phyloP scores from a whole-genome alignment of 345 rosid genomes.

The Cochlearia excelsa region DNA sequence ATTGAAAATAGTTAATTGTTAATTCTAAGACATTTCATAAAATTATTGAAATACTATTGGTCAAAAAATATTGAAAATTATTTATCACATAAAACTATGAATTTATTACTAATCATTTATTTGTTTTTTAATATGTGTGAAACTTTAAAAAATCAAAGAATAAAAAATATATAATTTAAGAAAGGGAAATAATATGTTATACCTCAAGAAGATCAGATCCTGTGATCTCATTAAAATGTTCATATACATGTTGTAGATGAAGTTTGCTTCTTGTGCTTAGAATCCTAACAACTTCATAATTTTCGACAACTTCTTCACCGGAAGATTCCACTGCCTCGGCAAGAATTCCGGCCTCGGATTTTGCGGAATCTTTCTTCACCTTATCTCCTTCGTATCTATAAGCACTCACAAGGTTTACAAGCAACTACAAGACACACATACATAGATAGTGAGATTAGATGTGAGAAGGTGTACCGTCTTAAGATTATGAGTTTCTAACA shows the following conservation, averaged over 20 bases:
- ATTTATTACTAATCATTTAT: no score
- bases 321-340: slow-evolving; percentile 22
- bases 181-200: neutral
- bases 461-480: no score
- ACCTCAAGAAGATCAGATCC: slow-evolving; percentile 58
- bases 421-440: slow-evolving; percentile 45
- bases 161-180: no score
- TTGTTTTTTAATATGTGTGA: no score
- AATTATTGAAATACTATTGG: no score
- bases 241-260: slow-evolving; percentile 53
- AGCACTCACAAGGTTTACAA: slow-evolving; percentile 87
- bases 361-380: slow-evolving; percentile 52
- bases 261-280: slow-evolving; percentile 78
- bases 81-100: no score
- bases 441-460: neutral
- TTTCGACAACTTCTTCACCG: slow-evolving; percentile 40
- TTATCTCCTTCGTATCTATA: slow-evolving; percentile 80
- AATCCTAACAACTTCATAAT: slow-evolving; percentile 66
- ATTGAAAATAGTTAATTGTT: no score
- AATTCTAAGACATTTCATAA: no score
- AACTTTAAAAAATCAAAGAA: no score
- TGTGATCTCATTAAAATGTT: slow-evolving; percentile 47
- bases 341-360: slow-evolving; percentile 62
- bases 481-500: no score
- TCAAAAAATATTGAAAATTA: no score